These are phyloP conservation scores for Volvox africanus DNA, from an alignment of 139 green algal species.

Conservation along the genomic window DNA sequence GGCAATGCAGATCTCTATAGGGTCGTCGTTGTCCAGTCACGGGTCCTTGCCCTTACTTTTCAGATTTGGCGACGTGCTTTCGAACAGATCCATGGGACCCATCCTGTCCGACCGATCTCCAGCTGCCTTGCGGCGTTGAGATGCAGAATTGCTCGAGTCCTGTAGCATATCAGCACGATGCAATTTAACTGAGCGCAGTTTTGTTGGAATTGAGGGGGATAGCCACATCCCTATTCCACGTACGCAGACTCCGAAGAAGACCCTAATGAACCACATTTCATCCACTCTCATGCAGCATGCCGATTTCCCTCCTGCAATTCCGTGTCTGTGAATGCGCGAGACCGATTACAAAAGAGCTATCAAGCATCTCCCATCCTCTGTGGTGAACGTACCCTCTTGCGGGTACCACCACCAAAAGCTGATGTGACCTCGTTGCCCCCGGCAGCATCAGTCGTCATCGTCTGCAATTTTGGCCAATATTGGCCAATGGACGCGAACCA, in stretches of 20 bases:
- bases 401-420: neutral
- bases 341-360: neutral
- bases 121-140: neutral
- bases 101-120: neutral
- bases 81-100: slow-evolving; percentile 29
- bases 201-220: neutral
- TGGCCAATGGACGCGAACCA: neutral
- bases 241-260: neutral
- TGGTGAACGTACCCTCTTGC: neutral
- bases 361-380: no score
- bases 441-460: neutral
- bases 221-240: neutral
- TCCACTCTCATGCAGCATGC: neutral
- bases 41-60: slow-evolving; percentile 4
- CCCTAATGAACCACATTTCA: neutral
- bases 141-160: neutral
- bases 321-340: neutral
- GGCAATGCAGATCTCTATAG: no score
- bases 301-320: neutral
- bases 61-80: slow-evolving; percentile 12
- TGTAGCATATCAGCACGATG: neutral
- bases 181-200: neutral
- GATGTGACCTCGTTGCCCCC: slow-evolving; percentile 37
- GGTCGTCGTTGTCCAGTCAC: no score
- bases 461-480: neutral